A percentile compares a stretch with the other conserved stretches of the same genome.
phyloP scores from a whole-genome alignment of 2,329 filamentous ascomycete genomes.

The Xylaria sp. region DNA sequence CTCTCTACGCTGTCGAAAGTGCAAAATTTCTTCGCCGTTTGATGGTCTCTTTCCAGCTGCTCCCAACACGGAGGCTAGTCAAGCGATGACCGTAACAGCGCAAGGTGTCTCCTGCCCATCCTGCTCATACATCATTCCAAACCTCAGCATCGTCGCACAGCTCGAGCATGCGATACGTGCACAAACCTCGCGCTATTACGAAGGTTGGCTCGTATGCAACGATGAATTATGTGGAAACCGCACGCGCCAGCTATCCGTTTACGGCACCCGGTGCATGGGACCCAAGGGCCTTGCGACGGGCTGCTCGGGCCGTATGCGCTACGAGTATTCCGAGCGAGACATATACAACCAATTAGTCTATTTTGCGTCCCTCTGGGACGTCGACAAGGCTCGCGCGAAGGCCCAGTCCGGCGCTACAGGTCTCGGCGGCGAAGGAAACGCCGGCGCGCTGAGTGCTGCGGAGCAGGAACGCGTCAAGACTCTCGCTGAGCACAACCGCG shows the following conservation, averaged over 20 bases:
- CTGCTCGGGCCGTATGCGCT: slow-evolving; percentile 88
- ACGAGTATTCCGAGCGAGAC: slow-evolving; percentile 87
- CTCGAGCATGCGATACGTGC: slow-evolving; percentile 84
- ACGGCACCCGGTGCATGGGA: slow-evolving; percentile 88
- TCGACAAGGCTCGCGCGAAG: slow-evolving; percentile 77
- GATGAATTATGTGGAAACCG: slow-evolving; percentile 87
- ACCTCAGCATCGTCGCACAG: slow-evolving; percentile 83
- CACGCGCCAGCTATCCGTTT: slow-evolving; percentile 92
- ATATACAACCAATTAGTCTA: slow-evolving; percentile 97
- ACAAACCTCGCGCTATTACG: slow-evolving; percentile 87
- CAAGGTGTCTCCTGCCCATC: slow-evolving; percentile 78
- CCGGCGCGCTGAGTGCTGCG: slow-evolving; percentile 57
- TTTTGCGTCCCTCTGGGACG: slow-evolving; percentile 85
- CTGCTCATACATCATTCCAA: slow-evolving; percentile 74
- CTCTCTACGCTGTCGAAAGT: slow-evolving; percentile 81
- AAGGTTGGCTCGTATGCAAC: slow-evolving; percentile 90
- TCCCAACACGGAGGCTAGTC: slow-evolving; percentile 50
- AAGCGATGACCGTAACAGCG: slow-evolving; percentile 64
- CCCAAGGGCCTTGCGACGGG: slow-evolving; percentile 85
- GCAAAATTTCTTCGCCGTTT: slow-evolving; percentile 77
- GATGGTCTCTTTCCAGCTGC: slow-evolving; percentile 75
- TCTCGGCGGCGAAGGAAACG: slow-evolving; percentile 43
- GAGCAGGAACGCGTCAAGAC: slow-evolving; percentile 74
- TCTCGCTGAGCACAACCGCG: slow-evolving; percentile 84
- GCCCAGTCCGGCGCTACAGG: slow-evolving; percentile 61